Base-by-base conservation (phyloP, 148 eudicot species). In the Polygonum maritimum region DNA sequence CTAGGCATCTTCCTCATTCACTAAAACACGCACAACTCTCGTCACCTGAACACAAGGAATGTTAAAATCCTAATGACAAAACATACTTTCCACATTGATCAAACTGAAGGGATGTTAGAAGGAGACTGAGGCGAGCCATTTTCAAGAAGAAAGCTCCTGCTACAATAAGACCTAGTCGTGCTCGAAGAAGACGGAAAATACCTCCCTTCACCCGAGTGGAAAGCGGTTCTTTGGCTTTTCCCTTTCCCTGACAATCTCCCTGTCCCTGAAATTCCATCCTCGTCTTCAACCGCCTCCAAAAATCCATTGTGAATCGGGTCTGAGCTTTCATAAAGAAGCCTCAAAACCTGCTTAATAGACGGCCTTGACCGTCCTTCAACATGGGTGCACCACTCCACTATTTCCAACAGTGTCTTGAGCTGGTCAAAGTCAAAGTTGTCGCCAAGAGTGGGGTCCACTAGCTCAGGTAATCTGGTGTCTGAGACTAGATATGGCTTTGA, bases 121-220 rank as follows among this genome's bases (percentile, higher is more conserved):
- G 97, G 97, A 71, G 99, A 96, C 78, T 87, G 90, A 3, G 99
- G 99, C 22, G 98, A 92, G 7, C 99, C 90, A 57, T 85, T 86
- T 63, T 96, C 99, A 41, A 92, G 89, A 9, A 96, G 81, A 76
- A 95, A 89, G 76, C 90, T 89, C 76, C 97, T 80, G 81, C 99
- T 96, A 79, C 99, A 88, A 84, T 88, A 83, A 13, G 98, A 92
- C 80, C 88, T 81, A 33, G 90, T 80, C 10, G 99, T 96, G 80
- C 99, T 96, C 3, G 99, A 96, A 26, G 99, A 96, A 74, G 99
- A 96, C 65, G 97, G 91, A 48, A 95, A 85, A 78, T 85, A 87
- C 87, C 93, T 87, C 48, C 84, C 92, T 75, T 92, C 97, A 18
- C 97, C 96, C 5, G 91, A 87, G 57, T 80, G 89, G 73, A 85